A percentile compares a stretch with the other conserved stretches of the same genome.
These are phyloP conservation scores for Platismatia glauca DNA, from an alignment of 495 filamentous ascomycete species.

Conservation along the genomic window DNA sequence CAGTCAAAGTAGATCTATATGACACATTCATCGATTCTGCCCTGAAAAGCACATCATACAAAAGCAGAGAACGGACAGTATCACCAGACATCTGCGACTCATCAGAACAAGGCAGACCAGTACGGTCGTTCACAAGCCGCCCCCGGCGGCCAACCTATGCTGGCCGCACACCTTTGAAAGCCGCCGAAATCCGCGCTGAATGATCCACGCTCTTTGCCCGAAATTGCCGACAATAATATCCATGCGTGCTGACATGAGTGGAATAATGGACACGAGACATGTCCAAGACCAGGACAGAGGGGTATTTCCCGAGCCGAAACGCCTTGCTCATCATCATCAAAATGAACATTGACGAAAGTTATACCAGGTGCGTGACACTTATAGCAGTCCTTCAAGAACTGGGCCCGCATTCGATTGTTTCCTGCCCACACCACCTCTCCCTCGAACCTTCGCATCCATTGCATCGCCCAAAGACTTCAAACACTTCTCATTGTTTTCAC, in stretches of 20 bases:
- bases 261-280: constrained; percentile 7
- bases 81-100: background rate
- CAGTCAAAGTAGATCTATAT: background rate
- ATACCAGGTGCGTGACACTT: background rate
- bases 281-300: constrained; percentile 6
- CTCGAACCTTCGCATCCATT: constrained; percentile 32
- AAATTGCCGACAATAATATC: background rate
- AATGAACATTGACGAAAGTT: background rate
- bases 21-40: background rate
- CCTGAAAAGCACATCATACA: background rate
- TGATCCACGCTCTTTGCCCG: background rate
- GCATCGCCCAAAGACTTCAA: constrained; percentile 51
- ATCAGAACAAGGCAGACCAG: background rate
- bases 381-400: constrained; percentile 7
- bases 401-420: constrained; percentile 4
- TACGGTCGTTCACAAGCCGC: background rate
- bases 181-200: background rate
- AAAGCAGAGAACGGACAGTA: background rate
- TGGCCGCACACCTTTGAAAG: background rate
- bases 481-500: constrained; percentile 53
- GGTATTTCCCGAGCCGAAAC: constrained; percentile 14
- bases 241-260: background rate
- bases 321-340: constrained; percentile 18
- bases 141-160: background rate
- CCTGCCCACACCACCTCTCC: constrained; percentile 9